phyloP scores from a whole-genome alignment of 306 rosid species.

The Gynostemma pentaphyllum region DNA sequence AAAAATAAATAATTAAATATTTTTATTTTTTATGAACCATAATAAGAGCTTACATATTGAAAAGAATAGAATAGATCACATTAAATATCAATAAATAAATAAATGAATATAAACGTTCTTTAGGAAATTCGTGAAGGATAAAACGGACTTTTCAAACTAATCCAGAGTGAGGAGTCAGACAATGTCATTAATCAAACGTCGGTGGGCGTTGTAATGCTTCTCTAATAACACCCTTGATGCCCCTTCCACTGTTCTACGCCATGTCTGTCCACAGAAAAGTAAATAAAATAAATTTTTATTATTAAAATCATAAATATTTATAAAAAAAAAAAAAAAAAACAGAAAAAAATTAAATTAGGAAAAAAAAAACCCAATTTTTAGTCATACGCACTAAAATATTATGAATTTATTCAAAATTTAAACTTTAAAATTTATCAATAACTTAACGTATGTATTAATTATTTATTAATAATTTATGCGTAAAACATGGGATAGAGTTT shows the following conservation, averaged over 20 bases:
- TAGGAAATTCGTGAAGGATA: neutral
- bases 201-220: constrained; percentile 73
- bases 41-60: neutral
- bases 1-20: neutral
- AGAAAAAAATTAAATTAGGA: too few relatives aligned
- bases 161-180: constrained; percentile 17
- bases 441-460: too few relatives aligned
- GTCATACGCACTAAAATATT: too few relatives aligned
- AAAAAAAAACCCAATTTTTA: too few relatives aligned
- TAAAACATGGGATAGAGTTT: too few relatives aligned
- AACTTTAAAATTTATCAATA: too few relatives aligned
- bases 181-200: constrained; percentile 62
- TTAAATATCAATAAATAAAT: neutral
- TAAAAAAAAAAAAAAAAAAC: too few relatives aligned
- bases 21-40: neutral
- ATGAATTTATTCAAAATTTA: too few relatives aligned
- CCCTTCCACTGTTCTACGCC: constrained; percentile 73
- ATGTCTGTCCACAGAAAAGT: constrained; percentile 40
- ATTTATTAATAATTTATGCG: too few relatives aligned
- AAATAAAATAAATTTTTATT: neutral
- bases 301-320: neutral
- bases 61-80: neutral
- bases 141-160: neutral
- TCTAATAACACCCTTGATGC: constrained; percentile 77
- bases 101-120: neutral